These are phyloP conservation scores for Claviceps digitariae DNA, from an alignment of 2,329 filamentous ascomycete genomes.

Conservation along the genomic window DNA sequence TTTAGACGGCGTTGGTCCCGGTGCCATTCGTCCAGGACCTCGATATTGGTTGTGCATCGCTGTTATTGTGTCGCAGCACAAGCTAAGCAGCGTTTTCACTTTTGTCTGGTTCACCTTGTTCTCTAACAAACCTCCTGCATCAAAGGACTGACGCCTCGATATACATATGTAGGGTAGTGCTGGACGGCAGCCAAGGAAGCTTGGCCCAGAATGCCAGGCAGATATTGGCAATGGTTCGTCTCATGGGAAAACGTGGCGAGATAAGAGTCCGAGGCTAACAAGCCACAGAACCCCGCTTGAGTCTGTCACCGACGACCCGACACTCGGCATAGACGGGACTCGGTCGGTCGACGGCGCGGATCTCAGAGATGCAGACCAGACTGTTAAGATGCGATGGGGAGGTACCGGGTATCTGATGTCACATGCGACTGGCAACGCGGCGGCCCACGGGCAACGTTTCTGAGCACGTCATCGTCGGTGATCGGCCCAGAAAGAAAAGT, in stretches of 20 bases:
- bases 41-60: too few relatives aligned
- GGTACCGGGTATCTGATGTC: neutral
- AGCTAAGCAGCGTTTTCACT: too few relatives aligned
- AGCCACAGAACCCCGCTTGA: neutral
- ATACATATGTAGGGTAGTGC: too few relatives aligned
- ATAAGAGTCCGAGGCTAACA: neutral
- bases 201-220: too few relatives aligned
- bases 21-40: too few relatives aligned
- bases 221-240: neutral
- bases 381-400: neutral
- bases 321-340: neutral
- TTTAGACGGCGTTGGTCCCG: too few relatives aligned
- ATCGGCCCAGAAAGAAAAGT: neutral
- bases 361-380: neutral
- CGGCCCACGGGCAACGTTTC: neutral
- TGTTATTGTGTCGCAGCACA: too few relatives aligned
- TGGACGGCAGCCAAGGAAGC: too few relatives aligned
- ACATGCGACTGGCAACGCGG: neutral
- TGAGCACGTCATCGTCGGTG: constrained; percentile 7
- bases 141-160: neutral
- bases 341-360: constrained; percentile 1
- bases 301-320: neutral
- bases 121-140: too few relatives aligned
- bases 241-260: neutral
- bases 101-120: too few relatives aligned